These are phyloP conservation scores for Trametes cubensis DNA, from an alignment of 768 basidiomycete species.

Conservation along the genomic window DNA sequence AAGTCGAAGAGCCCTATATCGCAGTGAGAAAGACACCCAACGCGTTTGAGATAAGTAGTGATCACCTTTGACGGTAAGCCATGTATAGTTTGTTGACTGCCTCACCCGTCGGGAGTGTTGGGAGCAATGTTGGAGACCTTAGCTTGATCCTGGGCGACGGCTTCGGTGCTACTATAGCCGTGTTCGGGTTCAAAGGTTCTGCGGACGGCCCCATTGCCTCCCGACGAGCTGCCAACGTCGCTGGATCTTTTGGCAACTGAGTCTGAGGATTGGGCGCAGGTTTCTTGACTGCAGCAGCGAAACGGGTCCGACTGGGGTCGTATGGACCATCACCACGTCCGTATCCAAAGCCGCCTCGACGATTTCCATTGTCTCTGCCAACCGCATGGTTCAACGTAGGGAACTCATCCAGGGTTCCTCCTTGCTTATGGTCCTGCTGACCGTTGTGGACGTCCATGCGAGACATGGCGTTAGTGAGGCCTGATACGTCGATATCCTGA, in stretches of 20 bases:
- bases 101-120: constrained; percentile 87
- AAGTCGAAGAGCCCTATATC: constrained; percentile 75
- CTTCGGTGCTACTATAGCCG: constrained; percentile 74
- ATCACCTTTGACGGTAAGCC: constrained; percentile 65
- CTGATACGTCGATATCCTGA: constrained; percentile 78
- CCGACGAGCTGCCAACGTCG: constrained; percentile 51
- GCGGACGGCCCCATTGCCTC: constrained; percentile 62
- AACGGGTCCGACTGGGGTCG: constrained; percentile 89
- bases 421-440: constrained; percentile 39
- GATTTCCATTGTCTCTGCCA: constrained; percentile 36
- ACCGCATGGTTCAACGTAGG: constrained; percentile 52
- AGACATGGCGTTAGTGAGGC: constrained; percentile 67
- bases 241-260: constrained; percentile 35
- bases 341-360: constrained; percentile 41
- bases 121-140: constrained; percentile 79
- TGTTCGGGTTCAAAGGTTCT: constrained; percentile 64
- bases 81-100: constrained; percentile 82
- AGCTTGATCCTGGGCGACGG: constrained; percentile 86
- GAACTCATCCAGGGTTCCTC: constrained; percentile 66
- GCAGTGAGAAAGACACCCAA: neutral
- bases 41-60: neutral
- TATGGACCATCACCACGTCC: constrained; percentile 45
- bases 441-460: constrained; percentile 62
- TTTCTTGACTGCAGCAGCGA: constrained; percentile 89
- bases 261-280: constrained; percentile 32